Evolutionary conservation across 2,329 filamentous ascomycete genomes (phyloP).

Genomic region (Parascedosporium putredinis): DNA sequence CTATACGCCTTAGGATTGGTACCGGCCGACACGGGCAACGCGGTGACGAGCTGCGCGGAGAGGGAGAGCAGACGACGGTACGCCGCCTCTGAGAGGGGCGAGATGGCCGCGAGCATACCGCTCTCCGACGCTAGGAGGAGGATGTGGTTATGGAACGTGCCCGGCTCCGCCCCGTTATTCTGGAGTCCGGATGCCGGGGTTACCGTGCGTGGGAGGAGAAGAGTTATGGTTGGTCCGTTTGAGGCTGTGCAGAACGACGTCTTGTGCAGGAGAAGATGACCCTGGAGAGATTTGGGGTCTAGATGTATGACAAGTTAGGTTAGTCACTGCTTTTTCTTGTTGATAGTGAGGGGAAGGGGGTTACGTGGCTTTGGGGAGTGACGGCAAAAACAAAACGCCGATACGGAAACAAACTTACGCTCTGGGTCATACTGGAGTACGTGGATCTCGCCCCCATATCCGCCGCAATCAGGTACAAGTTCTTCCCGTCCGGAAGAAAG

Average conservation of each 20-base stretch:
- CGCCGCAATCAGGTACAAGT: constrained; percentile 71
- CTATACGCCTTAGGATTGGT: constrained; percentile 78
- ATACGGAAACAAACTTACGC: too few relatives aligned
- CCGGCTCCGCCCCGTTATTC: constrained; percentile 22
- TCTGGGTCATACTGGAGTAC: constrained; percentile 92
- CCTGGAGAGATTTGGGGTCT: constrained; percentile 91
- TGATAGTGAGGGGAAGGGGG: neutral
- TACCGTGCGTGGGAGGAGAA: constrained; percentile 45
- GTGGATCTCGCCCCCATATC: constrained; percentile 83
- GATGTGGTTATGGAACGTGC: constrained; percentile 22
- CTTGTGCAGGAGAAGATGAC: constrained; percentile 75
- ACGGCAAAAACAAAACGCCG: neutral
- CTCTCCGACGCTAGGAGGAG: constrained; percentile 66
- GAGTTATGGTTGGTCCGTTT: constrained; percentile 64
- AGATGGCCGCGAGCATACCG: constrained; percentile 67
- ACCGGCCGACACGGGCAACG: constrained; percentile 65
- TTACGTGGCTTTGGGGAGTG: neutral
- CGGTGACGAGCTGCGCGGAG: constrained; percentile 66
- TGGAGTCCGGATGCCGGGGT: constrained; percentile 17
- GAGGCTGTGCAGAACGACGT: constrained; percentile 79
- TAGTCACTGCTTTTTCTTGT: too few relatives aligned
- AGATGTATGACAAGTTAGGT: too few relatives aligned
- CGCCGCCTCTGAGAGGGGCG: constrained; percentile 64
- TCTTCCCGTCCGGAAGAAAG: constrained; percentile 75
- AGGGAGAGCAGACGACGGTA: constrained; percentile 80